These are phyloP conservation scores for Cryptococcus deneoformans DNA, from an alignment of 1,284 basidiomycete species.

Conservation along the genomic window DNA sequence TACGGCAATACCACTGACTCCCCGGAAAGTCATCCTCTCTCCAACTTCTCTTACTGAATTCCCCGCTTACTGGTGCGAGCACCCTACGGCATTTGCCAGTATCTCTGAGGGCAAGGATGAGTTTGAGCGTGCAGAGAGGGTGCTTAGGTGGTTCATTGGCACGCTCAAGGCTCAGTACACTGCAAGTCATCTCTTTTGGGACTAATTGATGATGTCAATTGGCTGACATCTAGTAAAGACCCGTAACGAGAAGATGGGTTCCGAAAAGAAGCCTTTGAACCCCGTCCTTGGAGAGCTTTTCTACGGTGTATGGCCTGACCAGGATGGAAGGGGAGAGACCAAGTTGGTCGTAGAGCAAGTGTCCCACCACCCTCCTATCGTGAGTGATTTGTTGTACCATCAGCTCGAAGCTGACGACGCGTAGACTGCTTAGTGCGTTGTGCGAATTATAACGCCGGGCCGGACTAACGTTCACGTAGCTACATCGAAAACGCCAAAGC, in stretches of 20 bases:
- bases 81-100: slow-evolving; percentile 74
- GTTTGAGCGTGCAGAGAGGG: slow-evolving; percentile 68
- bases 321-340: slow-evolving; percentile 75
- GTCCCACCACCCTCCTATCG: slow-evolving; percentile 87
- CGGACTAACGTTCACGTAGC: slow-evolving; percentile 24
- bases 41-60: slow-evolving; percentile 71
- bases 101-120: slow-evolving; percentile 72
- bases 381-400: slow-evolving; percentile 21
- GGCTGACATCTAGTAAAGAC: slow-evolving; percentile 50
- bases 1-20: neutral
- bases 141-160: slow-evolving; percentile 88
- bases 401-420: slow-evolving; percentile 1
- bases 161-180: slow-evolving; percentile 96
- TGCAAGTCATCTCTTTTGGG: slow-evolving; percentile 28
- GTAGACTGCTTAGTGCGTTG: slow-evolving; percentile 50
- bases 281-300: slow-evolving; percentile 95
- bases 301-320: slow-evolving; percentile 87
- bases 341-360: slow-evolving; percentile 93
- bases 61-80: slow-evolving; percentile 92
- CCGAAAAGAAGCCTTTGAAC: slow-evolving; percentile 97
- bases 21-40: slow-evolving; percentile 67
- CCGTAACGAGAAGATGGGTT: slow-evolving; percentile 87
- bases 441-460: slow-evolving; percentile 52
- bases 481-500: slow-evolving; percentile 80
- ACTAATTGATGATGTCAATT: neutral